phyloP scores from a whole-genome alignment of 805 yeast species.

The Ogataea saltuana region DNA sequence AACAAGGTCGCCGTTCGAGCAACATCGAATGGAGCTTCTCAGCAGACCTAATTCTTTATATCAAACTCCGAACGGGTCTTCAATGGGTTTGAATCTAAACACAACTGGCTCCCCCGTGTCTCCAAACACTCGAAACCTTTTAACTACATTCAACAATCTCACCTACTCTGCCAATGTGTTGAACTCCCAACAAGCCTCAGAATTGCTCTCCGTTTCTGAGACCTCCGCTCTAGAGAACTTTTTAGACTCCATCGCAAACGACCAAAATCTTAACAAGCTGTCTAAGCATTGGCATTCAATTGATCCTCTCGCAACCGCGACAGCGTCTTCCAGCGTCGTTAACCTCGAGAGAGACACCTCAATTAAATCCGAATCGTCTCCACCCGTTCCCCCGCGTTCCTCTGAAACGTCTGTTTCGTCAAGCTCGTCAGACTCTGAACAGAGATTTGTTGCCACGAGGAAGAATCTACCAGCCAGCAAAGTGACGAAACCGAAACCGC shows the following conservation, averaged over 20 bases:
- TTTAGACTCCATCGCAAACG: slow-evolving; percentile 39
- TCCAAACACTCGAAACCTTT: slow-evolving; percentile 34
- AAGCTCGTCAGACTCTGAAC: not conserved
- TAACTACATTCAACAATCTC: slow-evolving; percentile 32
- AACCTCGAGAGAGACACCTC: not conserved
- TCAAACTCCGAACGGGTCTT: slow-evolving; percentile 13
- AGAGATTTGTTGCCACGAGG: not conserved
- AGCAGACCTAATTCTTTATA: slow-evolving; percentile 14
- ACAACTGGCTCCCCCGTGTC: slow-evolving; percentile 29
- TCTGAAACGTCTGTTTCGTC: not conserved
- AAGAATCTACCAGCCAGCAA: not conserved
- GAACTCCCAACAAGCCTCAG: slow-evolving; percentile 22
- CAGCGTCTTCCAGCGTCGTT: too few species aligned
- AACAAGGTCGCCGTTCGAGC: slow-evolving; percentile 14
- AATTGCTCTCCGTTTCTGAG: slow-evolving; percentile 36
- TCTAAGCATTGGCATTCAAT: slow-evolving; percentile 37
- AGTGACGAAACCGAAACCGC: slow-evolving; percentile 7
- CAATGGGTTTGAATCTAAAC: slow-evolving; percentile 4
- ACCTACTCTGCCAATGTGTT: slow-evolving; percentile 22
- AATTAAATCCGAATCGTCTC: not conserved
- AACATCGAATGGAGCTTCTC: slow-evolving; percentile 22
- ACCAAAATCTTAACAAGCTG: slow-evolving; percentile 28
- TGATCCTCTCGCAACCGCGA: slow-evolving; percentile 29
- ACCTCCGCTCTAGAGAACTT: slow-evolving; percentile 37
- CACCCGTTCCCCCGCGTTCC: not conserved